Percentiles rank a stretch among this genome's conserved stretches.
These are phyloP conservation scores for Stygiomarasmius scandens DNA, from an alignment of 1,284 basidiomycete genomes.

Conservation along the genomic window DNA sequence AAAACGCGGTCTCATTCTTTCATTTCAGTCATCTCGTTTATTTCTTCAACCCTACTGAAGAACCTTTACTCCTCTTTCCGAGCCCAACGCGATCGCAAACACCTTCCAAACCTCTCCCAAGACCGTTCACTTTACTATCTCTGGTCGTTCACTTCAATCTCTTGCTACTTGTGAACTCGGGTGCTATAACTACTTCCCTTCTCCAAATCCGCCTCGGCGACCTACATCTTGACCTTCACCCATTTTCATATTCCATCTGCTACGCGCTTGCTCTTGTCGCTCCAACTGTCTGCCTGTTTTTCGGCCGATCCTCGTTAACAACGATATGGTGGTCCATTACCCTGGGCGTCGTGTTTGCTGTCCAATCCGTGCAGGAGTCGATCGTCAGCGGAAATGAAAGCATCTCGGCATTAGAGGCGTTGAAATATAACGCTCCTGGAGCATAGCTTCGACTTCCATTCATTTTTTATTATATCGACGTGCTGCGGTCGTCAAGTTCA, in stretches of 20 bases:
- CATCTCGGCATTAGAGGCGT: constrained; percentile 52
- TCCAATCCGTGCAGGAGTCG: constrained; percentile 45
- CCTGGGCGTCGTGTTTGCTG: constrained; percentile 40
- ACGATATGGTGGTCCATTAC: constrained; percentile 56
- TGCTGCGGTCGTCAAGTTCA: too few species aligned
- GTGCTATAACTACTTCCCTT: constrained; percentile 21
- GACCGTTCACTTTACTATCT: constrained; percentile 44
- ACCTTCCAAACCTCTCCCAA: constrained; percentile 40
- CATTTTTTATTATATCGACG: too few species aligned
- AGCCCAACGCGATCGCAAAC: constrained; percentile 17
- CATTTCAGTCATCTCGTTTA: constrained; percentile 45
- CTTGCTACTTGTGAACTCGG: constrained; percentile 38
- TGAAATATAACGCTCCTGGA: constrained; percentile 56
- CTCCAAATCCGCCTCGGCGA: constrained; percentile 21
- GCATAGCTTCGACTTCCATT: constrained; percentile 34
- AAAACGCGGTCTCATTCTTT: constrained; percentile 1
- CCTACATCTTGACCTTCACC: constrained; percentile 30
- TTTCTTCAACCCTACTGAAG: constrained; percentile 38
- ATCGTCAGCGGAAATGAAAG: constrained; percentile 46
- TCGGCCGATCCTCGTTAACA: constrained; percentile 50
- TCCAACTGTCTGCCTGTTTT: constrained; percentile 48
- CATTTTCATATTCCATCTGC: constrained; percentile 44
- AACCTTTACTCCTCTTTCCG: constrained; percentile 47
- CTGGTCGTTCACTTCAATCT: constrained; percentile 52
- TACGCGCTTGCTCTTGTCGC: constrained; percentile 49